Evolutionary conservation across 768 basidiomycete species (phyloP).

Genomic region (Strobilomyces dryophilus): DNA sequence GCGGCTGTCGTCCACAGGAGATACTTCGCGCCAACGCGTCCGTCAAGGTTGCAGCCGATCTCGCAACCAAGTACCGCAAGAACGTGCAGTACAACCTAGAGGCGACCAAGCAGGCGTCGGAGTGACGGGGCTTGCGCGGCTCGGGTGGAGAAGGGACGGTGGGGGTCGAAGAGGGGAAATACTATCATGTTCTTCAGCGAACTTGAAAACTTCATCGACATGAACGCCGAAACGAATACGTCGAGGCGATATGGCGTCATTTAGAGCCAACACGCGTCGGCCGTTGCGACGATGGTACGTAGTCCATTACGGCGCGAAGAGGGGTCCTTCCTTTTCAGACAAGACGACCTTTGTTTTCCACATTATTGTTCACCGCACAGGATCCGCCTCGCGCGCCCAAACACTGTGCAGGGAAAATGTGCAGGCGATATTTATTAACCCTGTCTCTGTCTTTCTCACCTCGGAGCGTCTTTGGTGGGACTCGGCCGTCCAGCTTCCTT

Average conservation of each 20-base stretch:
- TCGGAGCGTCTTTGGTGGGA: slow-evolving; percentile 19
- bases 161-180: neutral
- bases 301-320: neutral
- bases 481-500: slow-evolving; percentile 9
- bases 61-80: slow-evolving; percentile 83
- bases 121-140: neutral
- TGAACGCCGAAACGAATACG: too few species aligned
- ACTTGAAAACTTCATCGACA: neutral
- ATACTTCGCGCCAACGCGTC: slow-evolving; percentile 73
- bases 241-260: too few species aligned
- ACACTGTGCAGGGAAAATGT: slow-evolving; percentile 3
- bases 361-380: slow-evolving; percentile 12
- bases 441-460: neutral
- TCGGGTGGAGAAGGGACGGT: neutral
- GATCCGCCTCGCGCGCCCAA: neutral
- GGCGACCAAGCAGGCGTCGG: slow-evolving; percentile 46
- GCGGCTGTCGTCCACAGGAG: slow-evolving; percentile 44
- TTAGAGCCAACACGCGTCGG: neutral
- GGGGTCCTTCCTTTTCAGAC: slow-evolving; percentile 23
- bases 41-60: slow-evolving; percentile 76
- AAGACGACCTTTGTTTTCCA: slow-evolving; percentile 6
- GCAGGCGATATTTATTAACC: slow-evolving; percentile 12
- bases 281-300: neutral
- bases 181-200: neutral
- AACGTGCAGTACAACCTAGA: slow-evolving; percentile 93